Evolutionary conservation across 495 filamentous ascomycete species (phyloP).

Genomic region (Aspergillus nanangensis): DNA sequence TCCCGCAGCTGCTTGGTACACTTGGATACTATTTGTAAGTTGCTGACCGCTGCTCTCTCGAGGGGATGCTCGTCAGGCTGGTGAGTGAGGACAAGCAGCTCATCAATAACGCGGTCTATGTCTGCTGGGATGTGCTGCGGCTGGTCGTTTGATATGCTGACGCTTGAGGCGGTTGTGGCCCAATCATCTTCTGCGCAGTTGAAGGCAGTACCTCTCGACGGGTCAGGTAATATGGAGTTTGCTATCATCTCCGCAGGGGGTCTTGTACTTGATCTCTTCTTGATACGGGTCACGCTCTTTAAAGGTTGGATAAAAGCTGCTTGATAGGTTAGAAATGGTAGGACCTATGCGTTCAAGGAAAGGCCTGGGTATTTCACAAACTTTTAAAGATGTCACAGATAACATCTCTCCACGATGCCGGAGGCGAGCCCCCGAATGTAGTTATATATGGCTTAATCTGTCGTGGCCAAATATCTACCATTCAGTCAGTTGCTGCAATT

Average conservation of each 20-base stretch:
- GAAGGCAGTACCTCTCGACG: slow-evolving; percentile 2
- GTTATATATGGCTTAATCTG: no score
- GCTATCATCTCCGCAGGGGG: background rate
- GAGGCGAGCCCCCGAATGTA: background rate
- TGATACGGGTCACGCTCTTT: no score
- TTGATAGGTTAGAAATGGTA: slow-evolving; percentile 8
- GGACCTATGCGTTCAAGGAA: background rate
- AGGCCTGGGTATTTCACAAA: slow-evolving; percentile 3
- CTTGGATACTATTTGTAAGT: slow-evolving; percentile 8
- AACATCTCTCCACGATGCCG: slow-evolving; percentile 1
- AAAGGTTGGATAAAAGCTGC: no score
- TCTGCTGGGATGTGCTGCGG: background rate
- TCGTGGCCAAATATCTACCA: background rate
- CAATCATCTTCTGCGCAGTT: no score
- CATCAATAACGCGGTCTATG: no score
- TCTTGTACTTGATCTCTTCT: background rate
- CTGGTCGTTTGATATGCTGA: background rate
- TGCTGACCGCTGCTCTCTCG: slow-evolving; percentile 3
- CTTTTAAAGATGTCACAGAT: slow-evolving; percentile 1
- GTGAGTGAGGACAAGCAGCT: slow-evolving; percentile 15
- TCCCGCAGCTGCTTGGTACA: slow-evolving; percentile 11
- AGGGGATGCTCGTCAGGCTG: background rate
- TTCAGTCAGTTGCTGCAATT: background rate
- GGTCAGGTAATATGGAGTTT: slow-evolving; percentile 2
- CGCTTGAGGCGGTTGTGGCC: background rate